These are phyloP conservation scores for Xylariaceae sp. DNA, from an alignment of 2,329 filamentous ascomycete species.

Conservation along the genomic window DNA sequence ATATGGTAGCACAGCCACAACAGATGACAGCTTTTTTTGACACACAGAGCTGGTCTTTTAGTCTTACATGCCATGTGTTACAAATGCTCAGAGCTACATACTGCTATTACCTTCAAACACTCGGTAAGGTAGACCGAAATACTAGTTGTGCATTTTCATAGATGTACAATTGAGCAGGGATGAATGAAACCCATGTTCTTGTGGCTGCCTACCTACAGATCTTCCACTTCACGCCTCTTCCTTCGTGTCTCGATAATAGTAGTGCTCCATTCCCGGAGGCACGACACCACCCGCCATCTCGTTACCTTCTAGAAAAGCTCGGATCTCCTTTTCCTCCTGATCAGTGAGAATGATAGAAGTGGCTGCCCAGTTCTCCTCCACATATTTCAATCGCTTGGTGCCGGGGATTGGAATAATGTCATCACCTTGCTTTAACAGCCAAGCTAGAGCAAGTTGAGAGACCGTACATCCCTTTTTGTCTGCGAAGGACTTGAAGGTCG, in stretches of 20 bases:
- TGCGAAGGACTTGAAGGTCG: conserved; percentile 27
- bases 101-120: no score
- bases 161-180: no score
- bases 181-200: no score
- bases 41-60: no score
- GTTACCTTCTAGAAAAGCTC: not conserved
- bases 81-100: no score
- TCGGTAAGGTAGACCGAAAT: no score
- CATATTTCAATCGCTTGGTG: conserved; percentile 35
- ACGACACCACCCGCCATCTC: not conserved
- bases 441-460: conserved; percentile 55
- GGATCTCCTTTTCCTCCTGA: conserved; percentile 20
- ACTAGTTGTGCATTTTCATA: no score
- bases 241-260: not conserved
- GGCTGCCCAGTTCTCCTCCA: conserved; percentile 35
- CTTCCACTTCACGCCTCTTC: not conserved
- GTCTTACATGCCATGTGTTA: no score
- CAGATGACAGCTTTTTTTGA: no score
- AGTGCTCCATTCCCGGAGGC: not conserved
- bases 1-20: not conserved
- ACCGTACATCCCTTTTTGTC: conserved; percentile 40
- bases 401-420: conserved; percentile 41
- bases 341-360: conserved; percentile 21
- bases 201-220: no score
- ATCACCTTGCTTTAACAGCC: conserved; percentile 49